These are phyloP conservation scores for rapeseed (Brassica napus) DNA, from an alignment of 345 rosid species.

Conservation along the genomic window DNA sequence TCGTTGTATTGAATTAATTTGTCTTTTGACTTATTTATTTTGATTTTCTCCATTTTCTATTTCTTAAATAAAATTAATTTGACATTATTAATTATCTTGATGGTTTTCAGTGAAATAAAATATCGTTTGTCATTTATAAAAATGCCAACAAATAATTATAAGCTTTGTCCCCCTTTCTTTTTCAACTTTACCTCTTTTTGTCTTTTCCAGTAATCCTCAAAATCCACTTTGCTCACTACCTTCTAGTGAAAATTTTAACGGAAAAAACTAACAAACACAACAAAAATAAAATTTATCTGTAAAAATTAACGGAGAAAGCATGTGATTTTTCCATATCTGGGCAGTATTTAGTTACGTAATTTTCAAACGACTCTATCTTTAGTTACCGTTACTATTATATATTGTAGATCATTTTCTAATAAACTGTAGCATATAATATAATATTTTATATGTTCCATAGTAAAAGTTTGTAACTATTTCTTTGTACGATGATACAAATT, in stretches of 20 bases:
- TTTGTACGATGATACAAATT: not conserved
- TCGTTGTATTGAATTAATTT: constrained; percentile 12
- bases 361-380: not conserved
- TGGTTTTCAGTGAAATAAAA: not conserved
- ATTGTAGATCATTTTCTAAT: not conserved
- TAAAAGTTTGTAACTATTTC: not conserved
- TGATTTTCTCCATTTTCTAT: not conserved
- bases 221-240: not conserved
- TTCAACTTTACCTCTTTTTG: constrained; percentile 10
- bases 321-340: not conserved
- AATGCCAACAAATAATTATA: not conserved
- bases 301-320: not conserved
- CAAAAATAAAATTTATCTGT: not conserved
- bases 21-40: not conserved
- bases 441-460: not conserved
- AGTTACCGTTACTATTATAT: not conserved
- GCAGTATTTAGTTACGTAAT: not conserved
- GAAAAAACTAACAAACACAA: not conserved
- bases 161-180: not conserved
- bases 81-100: not conserved
- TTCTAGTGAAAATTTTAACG: not conserved
- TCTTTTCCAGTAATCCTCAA: not conserved
- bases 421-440: not conserved
- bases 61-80: not conserved
- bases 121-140: constrained; percentile 5